Percentiles rank a stretch among this genome's conserved stretches.
Conservation (phyloP, 192 early-diverging fungal genomes). For the Allomyces macrogynus region DNA sequence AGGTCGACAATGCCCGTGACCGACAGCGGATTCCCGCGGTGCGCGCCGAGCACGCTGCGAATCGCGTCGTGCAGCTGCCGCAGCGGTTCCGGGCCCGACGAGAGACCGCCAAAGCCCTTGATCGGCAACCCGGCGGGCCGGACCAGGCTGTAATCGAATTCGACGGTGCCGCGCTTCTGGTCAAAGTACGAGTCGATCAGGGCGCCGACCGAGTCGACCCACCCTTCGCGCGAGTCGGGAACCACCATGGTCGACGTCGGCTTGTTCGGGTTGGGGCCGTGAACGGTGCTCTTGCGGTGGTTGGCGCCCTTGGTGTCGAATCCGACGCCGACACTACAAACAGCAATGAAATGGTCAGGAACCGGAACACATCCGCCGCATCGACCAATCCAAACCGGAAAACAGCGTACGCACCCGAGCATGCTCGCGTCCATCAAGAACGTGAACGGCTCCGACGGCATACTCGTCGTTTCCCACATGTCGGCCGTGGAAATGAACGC, state of each 20-base stretch:
- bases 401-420: constrained; percentile 12
- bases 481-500: constrained; percentile 22
- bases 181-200: constrained; percentile 22
- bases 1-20: constrained; percentile 21
- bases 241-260: constrained; percentile 2
- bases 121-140: constrained; percentile 14
- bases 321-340: constrained; percentile 22
- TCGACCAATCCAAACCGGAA: too few relatives aligned
- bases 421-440: constrained; percentile 26
- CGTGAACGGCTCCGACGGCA: constrained; percentile 14
- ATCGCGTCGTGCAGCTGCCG: constrained; percentile 14
- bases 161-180: background rate
- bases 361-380: too few relatives aligned
- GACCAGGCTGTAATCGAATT: constrained; percentile 16
- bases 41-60: constrained; percentile 6
- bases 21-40: constrained; percentile 9
- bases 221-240: constrained; percentile 25
- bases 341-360: too few relatives aligned
- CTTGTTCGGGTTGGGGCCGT: background rate
- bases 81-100: constrained; percentile 19
- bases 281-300: constrained; percentile 1
- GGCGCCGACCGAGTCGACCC: constrained; percentile 17
- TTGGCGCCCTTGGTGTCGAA: constrained; percentile 22
- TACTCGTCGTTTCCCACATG: constrained; percentile 19
- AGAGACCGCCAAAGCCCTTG: constrained; percentile 22